Percentiles rank a stretch among this genome's conserved stretches.
These are phyloP conservation scores for Candida suzukii DNA, from an alignment of 805 yeast genomes.

Conservation along the genomic window DNA sequence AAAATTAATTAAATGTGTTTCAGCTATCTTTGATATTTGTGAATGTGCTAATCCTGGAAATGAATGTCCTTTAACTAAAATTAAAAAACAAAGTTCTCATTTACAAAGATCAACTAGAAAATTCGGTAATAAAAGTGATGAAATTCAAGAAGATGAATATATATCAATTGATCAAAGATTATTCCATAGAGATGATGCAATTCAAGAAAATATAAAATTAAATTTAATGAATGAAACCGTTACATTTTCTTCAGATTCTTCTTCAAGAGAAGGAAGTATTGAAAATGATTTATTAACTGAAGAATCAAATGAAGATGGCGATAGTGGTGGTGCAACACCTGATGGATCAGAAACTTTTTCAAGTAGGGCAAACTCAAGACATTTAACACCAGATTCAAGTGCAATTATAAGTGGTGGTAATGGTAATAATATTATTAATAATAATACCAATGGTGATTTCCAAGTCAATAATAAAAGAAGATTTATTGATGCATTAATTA, in stretches of 20 bases:
- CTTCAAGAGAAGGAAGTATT: neutral
- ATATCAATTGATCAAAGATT: constrained; percentile 26
- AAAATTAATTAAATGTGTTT: constrained; percentile 52
- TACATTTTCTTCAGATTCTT: too few relatives aligned
- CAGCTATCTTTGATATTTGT: constrained; percentile 48
- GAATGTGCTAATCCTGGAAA: constrained; percentile 55
- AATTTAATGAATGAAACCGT: neutral
- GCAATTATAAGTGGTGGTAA: neutral
- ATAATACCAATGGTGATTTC: neutral
- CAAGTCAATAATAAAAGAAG: neutral
- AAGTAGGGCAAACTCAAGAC: neutral
- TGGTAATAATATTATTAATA: too few relatives aligned
- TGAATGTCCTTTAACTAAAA: constrained; percentile 52
- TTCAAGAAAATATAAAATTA: neutral
- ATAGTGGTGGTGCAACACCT: neutral
- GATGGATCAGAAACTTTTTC: neutral
- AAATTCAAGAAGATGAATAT: constrained; percentile 21
- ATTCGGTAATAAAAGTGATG: constrained; percentile 23
- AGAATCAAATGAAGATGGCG: neutral
- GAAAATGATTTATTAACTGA: neutral
- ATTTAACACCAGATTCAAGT: neutral
- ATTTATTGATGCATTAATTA: neutral
- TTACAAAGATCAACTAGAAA: constrained; percentile 54
- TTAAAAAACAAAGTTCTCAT: constrained; percentile 55
- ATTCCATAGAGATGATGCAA: constrained; percentile 8